Conservation (phyloP, 129 eudicot genomes). For the Daucus carota region DNA sequence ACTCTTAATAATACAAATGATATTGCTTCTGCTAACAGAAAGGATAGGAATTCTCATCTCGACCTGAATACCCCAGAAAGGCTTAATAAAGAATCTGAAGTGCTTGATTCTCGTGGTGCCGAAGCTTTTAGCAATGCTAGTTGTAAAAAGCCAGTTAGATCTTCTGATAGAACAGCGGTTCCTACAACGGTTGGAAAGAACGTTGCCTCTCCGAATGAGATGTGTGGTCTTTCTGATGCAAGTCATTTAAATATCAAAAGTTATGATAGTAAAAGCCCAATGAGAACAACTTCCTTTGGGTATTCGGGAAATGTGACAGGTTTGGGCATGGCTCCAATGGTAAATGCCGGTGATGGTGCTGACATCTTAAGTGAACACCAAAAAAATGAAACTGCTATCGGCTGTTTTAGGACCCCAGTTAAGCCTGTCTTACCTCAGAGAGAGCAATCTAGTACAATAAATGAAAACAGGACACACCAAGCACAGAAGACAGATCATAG, state of each 20-base stretch:
- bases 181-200: slow-evolving; percentile 23
- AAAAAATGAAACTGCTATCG: slow-evolving; percentile 10
- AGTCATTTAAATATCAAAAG: slow-evolving; percentile 18
- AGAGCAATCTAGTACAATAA: slow-evolving; percentile 17
- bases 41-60: slow-evolving; percentile 19
- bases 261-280: slow-evolving; percentile 28
- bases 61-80: slow-evolving; percentile 17
- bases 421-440: slow-evolving; percentile 13
- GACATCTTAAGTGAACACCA: slow-evolving; percentile 19
- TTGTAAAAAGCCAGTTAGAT: slow-evolving; percentile 20
- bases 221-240: slow-evolving; percentile 29
- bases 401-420: slow-evolving; percentile 20
- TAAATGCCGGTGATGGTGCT: slow-evolving; percentile 20
- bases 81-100: slow-evolving; percentile 10
- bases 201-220: slow-evolving; percentile 22
- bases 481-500: slow-evolving; percentile 22
- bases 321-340: slow-evolving; percentile 11
- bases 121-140: slow-evolving; percentile 16
- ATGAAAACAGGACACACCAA: slow-evolving; percentile 43
- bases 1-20: slow-evolving; percentile 16
- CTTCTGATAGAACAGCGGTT: slow-evolving; percentile 6
- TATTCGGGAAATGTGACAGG: slow-evolving; percentile 14
- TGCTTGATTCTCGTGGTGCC: slow-evolving; percentile 9
- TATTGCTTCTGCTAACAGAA: slow-evolving; percentile 17
- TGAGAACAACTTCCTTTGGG: slow-evolving; percentile 26